A percentile compares a stretch with the other conserved stretches of the same genome.
These are phyloP conservation scores for Scedosporium boydii DNA, from an alignment of 2,329 filamentous ascomycete genomes.

Conservation along the genomic window DNA sequence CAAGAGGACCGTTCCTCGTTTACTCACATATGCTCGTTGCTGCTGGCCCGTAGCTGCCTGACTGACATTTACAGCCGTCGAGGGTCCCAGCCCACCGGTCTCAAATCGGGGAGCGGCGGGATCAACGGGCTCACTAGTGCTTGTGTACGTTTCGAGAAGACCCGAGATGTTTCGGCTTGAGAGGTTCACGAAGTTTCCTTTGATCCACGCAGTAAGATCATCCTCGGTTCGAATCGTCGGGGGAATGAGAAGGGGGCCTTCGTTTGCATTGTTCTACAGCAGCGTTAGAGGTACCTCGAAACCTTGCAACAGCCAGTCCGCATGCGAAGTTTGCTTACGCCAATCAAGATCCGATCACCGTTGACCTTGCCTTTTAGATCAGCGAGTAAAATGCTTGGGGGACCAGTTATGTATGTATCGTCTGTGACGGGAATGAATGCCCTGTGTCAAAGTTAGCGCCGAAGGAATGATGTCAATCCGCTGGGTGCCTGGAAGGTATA, in stretches of 20 bases:
- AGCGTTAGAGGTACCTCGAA: background rate
- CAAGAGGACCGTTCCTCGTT: background rate
- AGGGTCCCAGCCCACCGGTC: slow-evolving; percentile 24
- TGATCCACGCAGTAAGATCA: slow-evolving; percentile 22
- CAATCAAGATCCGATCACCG: slow-evolving; percentile 21
- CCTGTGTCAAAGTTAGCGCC: slow-evolving; percentile 19
- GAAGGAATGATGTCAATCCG: background rate
- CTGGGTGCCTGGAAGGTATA: background rate
- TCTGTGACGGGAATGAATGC: slow-evolving; percentile 30
- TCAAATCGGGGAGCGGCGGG: slow-evolving; percentile 21
- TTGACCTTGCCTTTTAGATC: slow-evolving; percentile 17
- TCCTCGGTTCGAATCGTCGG: slow-evolving; percentile 20
- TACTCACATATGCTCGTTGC: slow-evolving; percentile 30
- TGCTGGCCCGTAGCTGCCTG: slow-evolving; percentile 41
- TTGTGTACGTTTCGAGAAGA: slow-evolving; percentile 21
- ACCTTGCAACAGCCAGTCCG: background rate
- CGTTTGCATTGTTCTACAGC: slow-evolving; percentile 25
- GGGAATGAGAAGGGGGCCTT: slow-evolving; percentile 26
- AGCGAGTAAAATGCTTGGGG: slow-evolving; percentile 18
- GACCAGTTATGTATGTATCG: slow-evolving; percentile 19
- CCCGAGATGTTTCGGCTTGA: slow-evolving; percentile 18
- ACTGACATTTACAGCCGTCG: slow-evolving; percentile 40
- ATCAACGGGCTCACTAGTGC: slow-evolving; percentile 13
- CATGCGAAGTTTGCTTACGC: slow-evolving; percentile 10
- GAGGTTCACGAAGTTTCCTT: slow-evolving; percentile 22